Conservation (phyloP, 257 asterid species). For the Jacaranda mimosifolia region DNA sequence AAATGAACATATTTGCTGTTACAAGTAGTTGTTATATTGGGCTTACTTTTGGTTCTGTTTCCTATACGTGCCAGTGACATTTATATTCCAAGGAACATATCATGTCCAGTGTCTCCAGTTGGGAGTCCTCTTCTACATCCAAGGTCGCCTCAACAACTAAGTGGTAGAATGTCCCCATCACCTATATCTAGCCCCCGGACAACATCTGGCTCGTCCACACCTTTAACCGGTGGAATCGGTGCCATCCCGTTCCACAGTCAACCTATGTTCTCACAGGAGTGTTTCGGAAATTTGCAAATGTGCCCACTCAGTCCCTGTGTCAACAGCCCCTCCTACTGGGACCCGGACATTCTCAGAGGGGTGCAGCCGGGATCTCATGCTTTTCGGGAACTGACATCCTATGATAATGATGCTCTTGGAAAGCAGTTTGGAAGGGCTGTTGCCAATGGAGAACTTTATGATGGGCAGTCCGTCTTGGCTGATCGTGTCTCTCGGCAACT, state of each 20-base stretch:
- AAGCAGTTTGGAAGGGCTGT: constrained; percentile 61
- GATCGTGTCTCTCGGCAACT: constrained; percentile 85
- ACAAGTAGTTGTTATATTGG: not conserved
- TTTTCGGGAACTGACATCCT: constrained; percentile 64
- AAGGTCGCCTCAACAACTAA: constrained; percentile 87
- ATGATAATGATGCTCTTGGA: constrained; percentile 58
- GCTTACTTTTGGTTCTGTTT: constrained; percentile 36
- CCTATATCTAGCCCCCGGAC: constrained; percentile 93
- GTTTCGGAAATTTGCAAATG: constrained; percentile 56
- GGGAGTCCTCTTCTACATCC: constrained; percentile 86
- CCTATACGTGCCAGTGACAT: constrained; percentile 60
- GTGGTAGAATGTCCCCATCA: constrained; percentile 91
- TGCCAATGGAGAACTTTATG: constrained; percentile 59
- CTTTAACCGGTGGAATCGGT: constrained; percentile 76
- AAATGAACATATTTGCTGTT: not conserved
- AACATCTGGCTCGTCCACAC: constrained; percentile 95
- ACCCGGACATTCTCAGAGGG: constrained; percentile 76
- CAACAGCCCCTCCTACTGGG: constrained; percentile 71
- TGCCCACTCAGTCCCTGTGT: constrained; percentile 52
- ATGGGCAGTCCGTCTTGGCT: constrained; percentile 75
- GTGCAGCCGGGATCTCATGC: constrained; percentile 65
- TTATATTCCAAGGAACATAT: constrained; percentile 67
- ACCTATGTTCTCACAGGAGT: constrained; percentile 64
- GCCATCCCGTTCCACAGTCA: constrained; percentile 76
- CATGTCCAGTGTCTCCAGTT: constrained; percentile 94